phyloP scores from a whole-genome alignment of 1,284 basidiomycete genomes.

The Irpex sp. region DNA sequence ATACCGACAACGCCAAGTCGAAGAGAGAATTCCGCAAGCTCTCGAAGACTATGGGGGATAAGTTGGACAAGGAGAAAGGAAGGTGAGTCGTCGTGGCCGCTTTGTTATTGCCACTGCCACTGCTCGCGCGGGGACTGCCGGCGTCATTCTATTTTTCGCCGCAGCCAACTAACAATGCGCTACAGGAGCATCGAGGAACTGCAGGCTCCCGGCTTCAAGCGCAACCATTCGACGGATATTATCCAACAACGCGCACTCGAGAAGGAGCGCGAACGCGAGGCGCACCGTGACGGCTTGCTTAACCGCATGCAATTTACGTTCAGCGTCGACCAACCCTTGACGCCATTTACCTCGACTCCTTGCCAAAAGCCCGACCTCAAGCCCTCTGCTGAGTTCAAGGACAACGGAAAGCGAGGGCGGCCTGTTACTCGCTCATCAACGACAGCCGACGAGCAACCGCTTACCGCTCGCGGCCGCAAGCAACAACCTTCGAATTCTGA shows the following conservation, averaged over 20 bases:
- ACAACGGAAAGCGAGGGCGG: conserved; percentile 37
- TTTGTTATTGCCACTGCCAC: conserved; percentile 7
- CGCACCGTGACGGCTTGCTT: conserved; percentile 56
- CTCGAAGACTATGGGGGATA: conserved; percentile 80
- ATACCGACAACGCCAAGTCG: conserved; percentile 78
- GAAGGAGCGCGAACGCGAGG: conserved; percentile 73
- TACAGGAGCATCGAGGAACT: conserved; percentile 75
- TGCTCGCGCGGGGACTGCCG: conserved; percentile 6
- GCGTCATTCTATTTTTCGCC: conserved; percentile 3
- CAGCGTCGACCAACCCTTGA: conserved; percentile 65
- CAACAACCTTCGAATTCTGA: conserved; percentile 18
- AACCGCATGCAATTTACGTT: conserved; percentile 86
- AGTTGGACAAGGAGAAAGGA: conserved; percentile 84
- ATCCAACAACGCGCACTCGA: conserved; percentile 74
- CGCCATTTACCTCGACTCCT: conserved; percentile 38
- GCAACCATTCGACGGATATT: conserved; percentile 68
- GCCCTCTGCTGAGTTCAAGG: conserved; percentile 64
- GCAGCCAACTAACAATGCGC: not conserved
- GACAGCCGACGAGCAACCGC: conserved; percentile 32
- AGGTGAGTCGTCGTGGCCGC: conserved; percentile 41
- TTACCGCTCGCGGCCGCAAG: conserved; percentile 38
- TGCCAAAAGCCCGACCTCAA: conserved; percentile 64
- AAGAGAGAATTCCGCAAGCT: conserved; percentile 85
- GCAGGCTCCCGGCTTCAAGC: conserved; percentile 72
- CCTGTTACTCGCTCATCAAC: conserved; percentile 31